Conservation (phyloP, 1,139 yeast species). For the Nakaseomyces bracarensis region DNA sequence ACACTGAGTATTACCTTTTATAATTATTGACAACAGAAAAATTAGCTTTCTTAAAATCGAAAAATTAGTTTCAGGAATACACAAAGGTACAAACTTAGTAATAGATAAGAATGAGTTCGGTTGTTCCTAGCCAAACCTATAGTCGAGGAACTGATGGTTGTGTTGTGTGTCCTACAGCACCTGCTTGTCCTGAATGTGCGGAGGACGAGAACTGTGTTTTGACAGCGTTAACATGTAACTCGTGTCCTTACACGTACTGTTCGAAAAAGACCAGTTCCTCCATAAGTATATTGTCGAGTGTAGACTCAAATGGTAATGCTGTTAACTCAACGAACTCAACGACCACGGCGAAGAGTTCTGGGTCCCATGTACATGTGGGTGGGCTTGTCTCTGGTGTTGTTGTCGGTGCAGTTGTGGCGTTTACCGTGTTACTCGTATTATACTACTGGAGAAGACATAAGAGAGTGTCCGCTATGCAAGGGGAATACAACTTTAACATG, state of each 20-base stretch:
- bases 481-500: conserved; percentile 1
- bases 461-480: neutral
- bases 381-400: conserved; percentile 49
- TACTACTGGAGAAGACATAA: conserved; percentile 1
- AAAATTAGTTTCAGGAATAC: no score
- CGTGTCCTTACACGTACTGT: conserved; percentile 55
- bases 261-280: conserved; percentile 21
- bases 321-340: conserved; percentile 11
- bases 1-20: no score
- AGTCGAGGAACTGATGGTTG: conserved; percentile 34
- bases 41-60: no score
- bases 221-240: conserved; percentile 45
- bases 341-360: neutral
- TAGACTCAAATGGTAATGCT: conserved; percentile 6
- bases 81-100: no score
- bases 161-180: conserved; percentile 40
- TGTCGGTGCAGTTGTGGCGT: conserved; percentile 45
- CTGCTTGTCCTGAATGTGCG: conserved; percentile 48
- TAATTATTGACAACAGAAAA: no score
- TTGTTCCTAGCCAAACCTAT: neutral
- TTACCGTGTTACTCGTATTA: conserved; percentile 1
- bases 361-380: conserved; percentile 3
- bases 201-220: conserved; percentile 45
- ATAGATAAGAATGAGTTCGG: neutral
- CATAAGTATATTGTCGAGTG: conserved; percentile 10